Evolutionary conservation across 345 rosid genomes (phyloP).

Genomic region (Draba incana): DNA sequence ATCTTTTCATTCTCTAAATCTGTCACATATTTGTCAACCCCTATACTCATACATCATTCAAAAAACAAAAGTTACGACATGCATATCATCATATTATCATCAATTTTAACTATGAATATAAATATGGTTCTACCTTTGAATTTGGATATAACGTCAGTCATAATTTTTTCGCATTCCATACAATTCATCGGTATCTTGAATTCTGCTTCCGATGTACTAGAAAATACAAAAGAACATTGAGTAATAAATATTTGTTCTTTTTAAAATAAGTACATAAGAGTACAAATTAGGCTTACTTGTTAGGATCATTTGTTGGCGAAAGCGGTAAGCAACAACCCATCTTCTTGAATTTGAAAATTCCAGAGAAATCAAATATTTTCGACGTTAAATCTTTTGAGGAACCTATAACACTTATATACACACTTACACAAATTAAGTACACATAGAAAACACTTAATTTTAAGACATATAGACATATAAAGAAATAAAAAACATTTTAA

Average conservation of each 20-base stretch:
- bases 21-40: slow-evolving; percentile 56
- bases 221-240: background rate
- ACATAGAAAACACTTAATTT: background rate
- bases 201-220: slow-evolving; percentile 51
- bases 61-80: slow-evolving; percentile 5
- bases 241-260: background rate
- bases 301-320: background rate
- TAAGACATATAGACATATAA: background rate
- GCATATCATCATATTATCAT: background rate
- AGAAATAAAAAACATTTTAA: slow-evolving; percentile 6
- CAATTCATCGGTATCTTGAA: slow-evolving; percentile 56
- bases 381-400: background rate
- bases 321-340: slow-evolving; percentile 4
- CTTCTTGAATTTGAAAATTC: background rate
- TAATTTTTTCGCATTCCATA: slow-evolving; percentile 55
- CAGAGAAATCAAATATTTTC: background rate
- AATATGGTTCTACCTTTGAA: slow-evolving; percentile 51
- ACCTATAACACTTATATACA: slow-evolving; percentile 16
- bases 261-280: background rate
- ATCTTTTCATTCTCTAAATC: slow-evolving; percentile 58
- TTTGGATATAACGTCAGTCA: slow-evolving; percentile 57
- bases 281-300: slow-evolving; percentile 7
- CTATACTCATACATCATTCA: slow-evolving; percentile 38
- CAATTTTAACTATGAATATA: background rate
- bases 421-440: background rate